phyloP scores from a whole-genome alignment of 805 yeast species.

The Metschnikowia kofuensis region DNA sequence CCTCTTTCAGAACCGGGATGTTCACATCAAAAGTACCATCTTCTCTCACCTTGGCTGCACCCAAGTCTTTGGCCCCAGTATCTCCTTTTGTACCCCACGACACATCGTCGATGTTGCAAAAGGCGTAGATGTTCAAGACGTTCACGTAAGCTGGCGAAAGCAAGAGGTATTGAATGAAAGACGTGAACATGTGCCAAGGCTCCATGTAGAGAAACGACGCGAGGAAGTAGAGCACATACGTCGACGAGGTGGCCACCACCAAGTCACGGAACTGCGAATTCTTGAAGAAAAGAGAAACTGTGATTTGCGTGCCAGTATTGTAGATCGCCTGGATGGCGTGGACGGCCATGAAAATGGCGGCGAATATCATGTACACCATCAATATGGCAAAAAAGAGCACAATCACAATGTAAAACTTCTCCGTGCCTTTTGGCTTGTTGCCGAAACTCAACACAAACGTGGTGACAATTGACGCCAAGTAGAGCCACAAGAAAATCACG shows the following conservation, averaged over 20 bases:
- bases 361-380: constrained; percentile 57
- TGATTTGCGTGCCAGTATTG: constrained; percentile 35
- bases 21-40: constrained; percentile 58
- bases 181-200: constrained; percentile 65
- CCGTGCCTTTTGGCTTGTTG: constrained; percentile 62
- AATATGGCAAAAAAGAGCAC: constrained; percentile 57
- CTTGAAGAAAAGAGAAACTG: constrained; percentile 45
- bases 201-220: constrained; percentile 59
- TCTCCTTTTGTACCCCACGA: constrained; percentile 79
- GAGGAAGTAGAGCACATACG: constrained; percentile 59
- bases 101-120: constrained; percentile 68
- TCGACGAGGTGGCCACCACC: constrained; percentile 57
- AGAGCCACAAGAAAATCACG: constrained; percentile 52
- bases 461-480: constrained; percentile 52
- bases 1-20: constrained; percentile 46
- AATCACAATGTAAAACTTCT: constrained; percentile 49
- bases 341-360: constrained; percentile 57
- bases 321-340: constrained; percentile 44
- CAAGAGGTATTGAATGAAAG: constrained; percentile 50
- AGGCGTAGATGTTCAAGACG: constrained; percentile 63
- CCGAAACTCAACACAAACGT: constrained; percentile 65
- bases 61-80: constrained; percentile 55
- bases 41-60: constrained; percentile 50
- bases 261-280: constrained; percentile 45
- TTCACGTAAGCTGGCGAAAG: constrained; percentile 52